phyloP scores from a whole-genome alignment of 2,329 filamentous ascomycete genomes.

The Fusarium gaditjirri region DNA sequence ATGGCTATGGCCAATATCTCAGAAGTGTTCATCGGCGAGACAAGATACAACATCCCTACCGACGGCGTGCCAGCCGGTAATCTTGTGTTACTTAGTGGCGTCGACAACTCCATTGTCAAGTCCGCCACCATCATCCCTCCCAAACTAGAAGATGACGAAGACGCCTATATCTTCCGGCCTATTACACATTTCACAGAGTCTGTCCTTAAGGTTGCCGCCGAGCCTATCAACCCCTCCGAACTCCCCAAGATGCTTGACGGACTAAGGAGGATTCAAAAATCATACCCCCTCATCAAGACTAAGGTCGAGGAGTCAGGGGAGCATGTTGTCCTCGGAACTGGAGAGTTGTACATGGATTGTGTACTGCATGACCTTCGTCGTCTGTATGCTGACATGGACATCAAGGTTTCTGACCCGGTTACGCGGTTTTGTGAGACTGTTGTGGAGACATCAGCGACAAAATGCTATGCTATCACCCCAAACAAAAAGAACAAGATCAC shows the following conservation, averaged over 20 bases:
- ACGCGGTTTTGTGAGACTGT: constrained; percentile 98
- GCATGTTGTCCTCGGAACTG: constrained; percentile 93
- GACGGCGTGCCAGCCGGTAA: constrained; percentile 95
- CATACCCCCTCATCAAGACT: constrained; percentile 92
- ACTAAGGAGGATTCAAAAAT: constrained; percentile 96
- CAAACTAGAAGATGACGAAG: constrained; percentile 85
- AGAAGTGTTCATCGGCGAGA: constrained; percentile 90
- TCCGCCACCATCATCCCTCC: constrained; percentile 89
- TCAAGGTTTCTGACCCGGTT: constrained; percentile 98
- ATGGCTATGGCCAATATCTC: constrained; percentile 89
- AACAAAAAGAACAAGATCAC: constrained; percentile 99
- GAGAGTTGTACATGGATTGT: constrained; percentile 99
- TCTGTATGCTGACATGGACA: constrained; percentile 98
- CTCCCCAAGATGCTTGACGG: constrained; percentile 99
- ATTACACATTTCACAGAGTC: constrained; percentile 96
- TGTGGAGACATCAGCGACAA: constrained; percentile 95
- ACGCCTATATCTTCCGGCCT: constrained; percentile 94
- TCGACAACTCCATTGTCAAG: constrained; percentile 99
- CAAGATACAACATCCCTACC: constrained; percentile 90
- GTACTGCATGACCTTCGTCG: constrained; percentile 93
- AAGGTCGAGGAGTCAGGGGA: constrained; percentile 99
- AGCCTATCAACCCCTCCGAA: constrained; percentile 97
- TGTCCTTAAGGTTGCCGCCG: constrained; percentile 96
- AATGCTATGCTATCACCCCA: constrained; percentile 96
- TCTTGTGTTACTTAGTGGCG: constrained; percentile 88